Evolutionary conservation across 257 asterid genomes (phyloP), one percentile per base, ranked within the genome.

Genomic region (Paulownia fortunei): DNA sequence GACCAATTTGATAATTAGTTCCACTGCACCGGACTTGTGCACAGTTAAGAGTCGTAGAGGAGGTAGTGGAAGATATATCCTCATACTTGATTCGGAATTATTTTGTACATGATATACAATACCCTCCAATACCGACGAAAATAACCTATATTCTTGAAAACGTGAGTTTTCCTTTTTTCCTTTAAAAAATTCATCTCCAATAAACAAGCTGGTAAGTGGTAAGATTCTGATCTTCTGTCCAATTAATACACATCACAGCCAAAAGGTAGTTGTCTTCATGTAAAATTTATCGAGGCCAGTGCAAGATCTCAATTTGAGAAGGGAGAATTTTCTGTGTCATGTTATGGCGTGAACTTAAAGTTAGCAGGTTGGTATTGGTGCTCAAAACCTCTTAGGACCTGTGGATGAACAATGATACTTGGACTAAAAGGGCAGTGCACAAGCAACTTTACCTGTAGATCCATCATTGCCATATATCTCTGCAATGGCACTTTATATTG

Each of bases 381-480:
- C 56, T 3, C 56, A 67, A 67, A 42, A 39, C 11, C 15, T 30
- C 30, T 11, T 15, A 11, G 3, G 42, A 69, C 26, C 13, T 13
- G 13, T 27, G 12, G 10, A 27, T 26, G 24, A 44, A 24, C 10
- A 13, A 13, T 30, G 49, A 32, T 36, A 32, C 4, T 58, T 4
- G 15, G 18, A 34, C 41, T n/a, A 30, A 24, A 18, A 32, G 9
- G 10, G 5, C 9, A n/a, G 21, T 41, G 46, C 23, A 58, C 11
- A 42, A 26, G 60, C 44, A 77, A 52, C 46, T 75, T 55, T 87
- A 94, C 98, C 94, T 94, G 98, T 79, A 94, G 99, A 82, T 92
- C 98, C 97, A 92, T 92, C 99, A 94, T 89, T 60, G 98, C 98
- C 90, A 91, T 87, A 82, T 94, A 94, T 84, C 85, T 89, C 59